Percentiles rank a stretch among this genome's conserved stretches.
Conservation (phyloP, 345 rosid species). For the Salix koriyanagi region DNA sequence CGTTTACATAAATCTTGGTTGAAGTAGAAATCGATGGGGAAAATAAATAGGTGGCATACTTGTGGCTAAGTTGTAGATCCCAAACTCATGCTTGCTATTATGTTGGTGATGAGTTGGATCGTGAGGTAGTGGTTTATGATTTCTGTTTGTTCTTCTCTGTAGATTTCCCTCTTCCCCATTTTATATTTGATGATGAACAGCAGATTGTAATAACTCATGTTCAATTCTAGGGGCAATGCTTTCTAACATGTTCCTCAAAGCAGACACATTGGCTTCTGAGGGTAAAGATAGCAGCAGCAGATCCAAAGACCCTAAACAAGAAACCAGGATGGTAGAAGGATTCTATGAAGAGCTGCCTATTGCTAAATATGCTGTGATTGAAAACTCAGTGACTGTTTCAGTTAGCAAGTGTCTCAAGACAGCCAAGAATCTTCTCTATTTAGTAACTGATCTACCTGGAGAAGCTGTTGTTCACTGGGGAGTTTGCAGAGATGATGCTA, state of each 20-base stretch:
- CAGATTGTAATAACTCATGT: constrained; percentile 21
- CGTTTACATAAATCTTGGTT: not conserved
- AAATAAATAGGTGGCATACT: constrained; percentile 9
- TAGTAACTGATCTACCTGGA: constrained; percentile 83
- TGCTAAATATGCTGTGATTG: constrained; percentile 43
- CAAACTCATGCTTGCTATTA: constrained; percentile 1
- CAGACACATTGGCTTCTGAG: constrained; percentile 36
- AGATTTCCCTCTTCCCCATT: not conserved
- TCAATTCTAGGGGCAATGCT: constrained; percentile 53
- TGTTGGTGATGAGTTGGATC: constrained; percentile 2
- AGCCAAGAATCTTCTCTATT: constrained; percentile 48
- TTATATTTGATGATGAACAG: constrained; percentile 14
- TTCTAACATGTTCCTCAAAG: constrained; percentile 45
- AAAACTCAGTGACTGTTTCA: constrained; percentile 52
- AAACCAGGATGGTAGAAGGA: constrained; percentile 42
- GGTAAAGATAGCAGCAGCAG: constrained; percentile 29
- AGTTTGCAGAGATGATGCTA: constrained; percentile 69
- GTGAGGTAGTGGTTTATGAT: not conserved
- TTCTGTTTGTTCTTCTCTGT: not conserved
- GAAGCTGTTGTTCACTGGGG: constrained; percentile 96
- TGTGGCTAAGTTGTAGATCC: constrained; percentile 16
- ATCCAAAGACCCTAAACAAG: constrained; percentile 35
- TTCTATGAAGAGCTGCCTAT: constrained; percentile 74
- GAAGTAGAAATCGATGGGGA: not conserved
- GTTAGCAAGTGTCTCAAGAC: constrained; percentile 64